phyloP scores from a whole-genome alignment of 148 eudicot genomes.

The Linanthus parryae region DNA sequence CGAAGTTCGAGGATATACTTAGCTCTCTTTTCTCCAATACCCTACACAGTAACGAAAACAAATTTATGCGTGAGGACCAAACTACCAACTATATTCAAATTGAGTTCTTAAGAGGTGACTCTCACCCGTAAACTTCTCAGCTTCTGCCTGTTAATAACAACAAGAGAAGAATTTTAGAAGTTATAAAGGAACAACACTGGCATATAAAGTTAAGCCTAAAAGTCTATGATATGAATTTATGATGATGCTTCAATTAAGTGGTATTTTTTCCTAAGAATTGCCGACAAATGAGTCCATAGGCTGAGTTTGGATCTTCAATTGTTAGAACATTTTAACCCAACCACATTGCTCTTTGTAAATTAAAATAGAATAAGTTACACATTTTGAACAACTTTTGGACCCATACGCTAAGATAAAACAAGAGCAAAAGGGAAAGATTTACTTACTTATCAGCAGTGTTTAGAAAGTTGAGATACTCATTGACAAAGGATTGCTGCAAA shows the following conservation, averaged over 20 bases:
- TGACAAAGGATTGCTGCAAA: slow-evolving; percentile 62
- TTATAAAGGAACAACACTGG: background rate
- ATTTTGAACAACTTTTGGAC: no score
- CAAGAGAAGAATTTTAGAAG: background rate
- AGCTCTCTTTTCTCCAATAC: slow-evolving; percentile 83
- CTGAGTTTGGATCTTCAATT: no score
- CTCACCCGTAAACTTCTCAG: slow-evolving; percentile 64
- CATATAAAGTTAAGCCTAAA: no score
- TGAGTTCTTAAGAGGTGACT: background rate
- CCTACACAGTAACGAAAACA: slow-evolving; percentile 21
- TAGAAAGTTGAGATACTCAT: slow-evolving; percentile 54
- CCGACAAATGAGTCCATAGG: no score
- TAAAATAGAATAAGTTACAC: no score
- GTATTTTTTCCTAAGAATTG: no score
- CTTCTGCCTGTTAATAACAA: slow-evolving; percentile 52
- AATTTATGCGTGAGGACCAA: background rate
- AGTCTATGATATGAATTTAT: no score
- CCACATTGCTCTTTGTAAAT: no score
- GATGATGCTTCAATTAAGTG: no score
- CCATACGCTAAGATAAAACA: no score
- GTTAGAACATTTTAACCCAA: no score
- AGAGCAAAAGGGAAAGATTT: background rate
- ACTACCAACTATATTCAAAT: background rate
- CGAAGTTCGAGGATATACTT: slow-evolving; percentile 62
- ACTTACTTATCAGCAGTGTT: slow-evolving; percentile 88